Evolutionary conservation across 371 early-diverging fungal genomes (phyloP), one percentile per base, ranked within the genome.

Genomic region (Rhizopus microsporus): DNA sequence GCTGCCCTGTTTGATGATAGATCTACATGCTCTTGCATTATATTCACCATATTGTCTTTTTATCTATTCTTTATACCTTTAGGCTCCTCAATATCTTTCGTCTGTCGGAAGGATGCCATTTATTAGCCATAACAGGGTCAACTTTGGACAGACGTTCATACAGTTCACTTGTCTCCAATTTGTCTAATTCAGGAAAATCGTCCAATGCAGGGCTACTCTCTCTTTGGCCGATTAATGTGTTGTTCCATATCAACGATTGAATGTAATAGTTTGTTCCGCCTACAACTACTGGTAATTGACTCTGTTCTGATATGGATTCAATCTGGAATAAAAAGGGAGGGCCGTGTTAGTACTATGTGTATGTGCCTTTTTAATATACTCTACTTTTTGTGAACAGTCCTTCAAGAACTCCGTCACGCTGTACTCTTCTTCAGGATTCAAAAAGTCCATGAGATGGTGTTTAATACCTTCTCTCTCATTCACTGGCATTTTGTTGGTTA

Each of bases 251-350:
- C 2, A 93, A 62, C 0, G 91, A 87, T 62, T 98, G 96, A 23
- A 97, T 81, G 67, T 98, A 98, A 66, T 98, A 98, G 64, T 96
- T 88, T 0, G 98, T 98, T 32, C 98, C 98, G 33, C 98, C 98
- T 0, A 96, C 97, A 9, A 98, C 73, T 4, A 98, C 88, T 0
- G 98, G 95, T 12, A 92, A 56, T 37, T 82, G 78, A 40, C 83
- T 64, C 17, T 89, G 78, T 13, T 64, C 57, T 39, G 92, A 86
- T 38, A 97, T 85, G 2, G 83, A 79, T 12, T 80, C 69, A 51
- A 97, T 96, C 90, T 13, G 23, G 23, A 23, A 23, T 23, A 23
- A 2, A 30, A 35, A 43, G 8, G 8, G 15, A 13, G 39, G n/a
- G n/a, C n/a, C 8, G 13, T 46, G 29, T 23, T n/a, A 37, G 5